Base-by-base conservation (phyloP, 2,329 filamentous ascomycete species). In the Curvularia verruculosa region DNA sequence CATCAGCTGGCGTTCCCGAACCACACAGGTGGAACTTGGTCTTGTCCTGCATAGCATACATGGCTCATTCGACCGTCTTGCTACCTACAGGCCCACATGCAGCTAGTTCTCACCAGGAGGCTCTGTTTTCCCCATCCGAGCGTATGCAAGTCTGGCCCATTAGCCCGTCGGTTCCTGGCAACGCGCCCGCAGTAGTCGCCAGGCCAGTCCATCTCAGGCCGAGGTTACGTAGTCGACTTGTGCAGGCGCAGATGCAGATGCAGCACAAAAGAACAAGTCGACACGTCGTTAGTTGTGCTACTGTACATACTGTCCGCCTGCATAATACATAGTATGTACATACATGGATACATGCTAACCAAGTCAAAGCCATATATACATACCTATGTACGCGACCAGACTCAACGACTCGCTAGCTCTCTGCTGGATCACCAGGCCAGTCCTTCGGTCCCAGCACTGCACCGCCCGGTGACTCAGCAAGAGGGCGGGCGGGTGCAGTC, bases 41-140 rank as follows among this genome's bases (percentile, higher is more conserved):
- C 40, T 47, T 40, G 26, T 50, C 52, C 60, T 61, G 59, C 59
- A 62, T 60, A 54, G 54, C 39, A 63, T 65, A 63, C 31, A 36
- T 4, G n/a, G 31, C 31, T 36, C 13, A n/a, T 36, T 36, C 31
- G 31, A 36, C 29, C 29, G 29, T 15, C 29, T 6, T 36, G 13
- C 13, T 6, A n/a, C 15, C 9, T n/a, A n/a, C 64, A 56, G 56
- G 57, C 54, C 48, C 48, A n/a, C 47, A 59, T 53, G 49, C 41
- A 59, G 52, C 49, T 65, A 67, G 63, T 26, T 26, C 24, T 5
- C 24, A 29, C 2, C 40, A 67, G 49, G 70, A 71, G 70, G 72
- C 70, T 73, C 68, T 70, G 69, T 58, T 54, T 71, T 69, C 70
- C 67, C 70, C 71, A 72, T 71, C 66, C 66, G 68, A 74, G 68